Conservation (phyloP, 2,329 filamentous ascomycete species). For the Colletotrichum filicis region DNA sequence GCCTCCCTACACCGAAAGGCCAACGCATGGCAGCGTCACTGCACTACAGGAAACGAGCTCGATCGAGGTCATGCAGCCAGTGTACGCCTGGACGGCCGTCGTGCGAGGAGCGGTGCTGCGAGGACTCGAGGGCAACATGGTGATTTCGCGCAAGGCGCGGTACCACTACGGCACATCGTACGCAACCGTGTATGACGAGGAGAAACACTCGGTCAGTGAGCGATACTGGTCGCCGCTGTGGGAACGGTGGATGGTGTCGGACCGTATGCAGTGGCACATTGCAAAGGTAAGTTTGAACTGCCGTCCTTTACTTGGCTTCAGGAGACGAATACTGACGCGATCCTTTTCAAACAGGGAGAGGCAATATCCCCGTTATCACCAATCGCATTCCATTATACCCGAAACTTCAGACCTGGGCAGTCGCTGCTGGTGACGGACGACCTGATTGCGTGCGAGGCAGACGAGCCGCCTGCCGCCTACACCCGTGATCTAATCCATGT, state of each 20-base stretch:
- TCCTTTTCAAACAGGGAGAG: constrained; percentile 65
- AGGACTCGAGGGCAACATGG: constrained; percentile 82
- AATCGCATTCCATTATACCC: constrained; percentile 86
- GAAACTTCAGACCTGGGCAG: constrained; percentile 84
- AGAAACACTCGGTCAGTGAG: constrained; percentile 77
- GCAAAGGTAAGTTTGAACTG: constrained; percentile 67
- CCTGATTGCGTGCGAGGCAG: constrained; percentile 79
- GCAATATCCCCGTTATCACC: constrained; percentile 78
- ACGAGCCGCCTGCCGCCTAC: constrained; percentile 71
- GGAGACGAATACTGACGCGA: constrained; percentile 11
- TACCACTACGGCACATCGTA: constrained; percentile 86
- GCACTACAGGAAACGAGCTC: constrained; percentile 62
- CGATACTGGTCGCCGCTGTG: constrained; percentile 83
- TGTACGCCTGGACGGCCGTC: constrained; percentile 85
- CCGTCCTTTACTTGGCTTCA: not conserved
- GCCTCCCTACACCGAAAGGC: constrained; percentile 74
- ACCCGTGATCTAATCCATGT: constrained; percentile 74
- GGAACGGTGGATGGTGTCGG: constrained; percentile 86
- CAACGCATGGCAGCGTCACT: constrained; percentile 69
- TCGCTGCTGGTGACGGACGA: constrained; percentile 84
- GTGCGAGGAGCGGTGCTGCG: constrained; percentile 81
- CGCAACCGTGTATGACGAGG: constrained; percentile 82
- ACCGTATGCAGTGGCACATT: constrained; percentile 89
- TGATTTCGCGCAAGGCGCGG: constrained; percentile 77
- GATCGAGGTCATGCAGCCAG: constrained; percentile 84